Base-by-base conservation (phyloP, 306 rosid genomes). In the Urtica urens region DNA sequence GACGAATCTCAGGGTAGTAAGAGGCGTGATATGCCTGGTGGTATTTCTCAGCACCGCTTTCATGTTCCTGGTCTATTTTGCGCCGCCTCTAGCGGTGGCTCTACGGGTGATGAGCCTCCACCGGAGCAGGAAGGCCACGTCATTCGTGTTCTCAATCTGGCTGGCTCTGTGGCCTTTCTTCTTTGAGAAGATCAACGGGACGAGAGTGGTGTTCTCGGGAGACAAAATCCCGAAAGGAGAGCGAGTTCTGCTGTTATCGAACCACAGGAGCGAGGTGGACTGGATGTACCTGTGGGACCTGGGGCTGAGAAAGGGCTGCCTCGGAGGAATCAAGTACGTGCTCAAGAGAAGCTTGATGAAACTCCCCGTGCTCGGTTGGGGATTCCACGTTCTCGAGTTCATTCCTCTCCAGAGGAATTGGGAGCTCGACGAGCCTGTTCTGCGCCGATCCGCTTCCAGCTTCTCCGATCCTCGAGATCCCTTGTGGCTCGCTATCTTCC, bases 251-350 rank as follows among this genome's bases (percentile, higher is more conserved):
- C 76, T 92, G 2, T 71, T 92, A 63, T 73, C 99, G 14, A 92
- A 92, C 55, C 99, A 92, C 68, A 75, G 84, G 71, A 92, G 94
- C 18, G 99, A 92, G 71, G 99, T 92, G 42, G 99, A 92, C 65
- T 92, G 99, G 99, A 92, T 92, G 99, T 92, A 82, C 75, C 78
- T 92, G 76, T 92, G 99, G 99, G 67, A 82, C 64, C 83, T 92
- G 46, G 99, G 95, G 17, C 62, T 82, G 71, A 58, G 96, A 43
- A 92, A 82, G 38, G 87, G 94, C 47, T 69, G 83, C 17, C 42
- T 85, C 3, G 99, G 99, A 30, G 47, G 38, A 74, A 80, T 92
- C 68, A 92, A 85, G 37, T 92, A 92, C 56, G 69, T 92, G 33
- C 86, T 92, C n/a, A 92, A 92, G 66, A 73, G 81, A 60, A 92